A percentile compares a stretch with the other conserved stretches of the same genome.
phyloP scores from a whole-genome alignment of 2,329 filamentous ascomycete species.

The Cordyceps cicadae region DNA sequence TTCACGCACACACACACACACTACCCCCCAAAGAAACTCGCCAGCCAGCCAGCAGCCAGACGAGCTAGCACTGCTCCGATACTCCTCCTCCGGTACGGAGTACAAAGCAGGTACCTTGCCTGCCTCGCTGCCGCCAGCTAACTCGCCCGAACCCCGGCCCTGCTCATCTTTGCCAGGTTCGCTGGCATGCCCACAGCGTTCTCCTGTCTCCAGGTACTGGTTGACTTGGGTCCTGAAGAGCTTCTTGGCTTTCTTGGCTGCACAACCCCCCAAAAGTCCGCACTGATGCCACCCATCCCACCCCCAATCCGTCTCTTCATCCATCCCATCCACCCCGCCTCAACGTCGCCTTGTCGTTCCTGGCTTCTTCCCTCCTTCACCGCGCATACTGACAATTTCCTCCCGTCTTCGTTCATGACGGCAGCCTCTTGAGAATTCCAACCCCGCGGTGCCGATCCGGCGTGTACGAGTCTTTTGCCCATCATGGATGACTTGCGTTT shows the following conservation, averaged over 20 bases:
- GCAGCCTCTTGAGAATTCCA: conserved; percentile 24
- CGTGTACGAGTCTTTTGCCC: conserved; percentile 28
- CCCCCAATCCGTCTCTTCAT: conserved; percentile 13
- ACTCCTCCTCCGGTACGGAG: neutral
- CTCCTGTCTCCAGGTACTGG: neutral
- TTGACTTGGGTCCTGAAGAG: neutral
- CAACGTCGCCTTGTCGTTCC: conserved; percentile 21
- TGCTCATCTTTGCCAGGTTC: neutral
- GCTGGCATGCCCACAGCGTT: neutral
- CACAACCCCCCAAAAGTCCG: neutral
- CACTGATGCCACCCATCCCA: neutral
- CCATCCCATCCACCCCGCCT: conserved; percentile 22
- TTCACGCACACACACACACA: neutral
- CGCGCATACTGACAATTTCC: conserved; percentile 22
- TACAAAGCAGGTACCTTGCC: neutral
- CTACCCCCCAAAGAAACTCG: neutral
- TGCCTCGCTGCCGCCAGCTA: neutral
- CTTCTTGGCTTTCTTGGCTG: neutral
- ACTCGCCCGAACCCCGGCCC: neutral
- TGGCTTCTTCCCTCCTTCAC: conserved; percentile 17
- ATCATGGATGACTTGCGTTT: conserved; percentile 72
- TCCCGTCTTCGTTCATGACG: conserved; percentile 28
- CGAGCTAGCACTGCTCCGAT: neutral
- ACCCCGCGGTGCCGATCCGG: conserved; percentile 28
- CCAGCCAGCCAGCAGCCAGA: neutral